Base-by-base conservation (phyloP, 768 basidiomycete species). In the Ephemerocybe angulata region DNA sequence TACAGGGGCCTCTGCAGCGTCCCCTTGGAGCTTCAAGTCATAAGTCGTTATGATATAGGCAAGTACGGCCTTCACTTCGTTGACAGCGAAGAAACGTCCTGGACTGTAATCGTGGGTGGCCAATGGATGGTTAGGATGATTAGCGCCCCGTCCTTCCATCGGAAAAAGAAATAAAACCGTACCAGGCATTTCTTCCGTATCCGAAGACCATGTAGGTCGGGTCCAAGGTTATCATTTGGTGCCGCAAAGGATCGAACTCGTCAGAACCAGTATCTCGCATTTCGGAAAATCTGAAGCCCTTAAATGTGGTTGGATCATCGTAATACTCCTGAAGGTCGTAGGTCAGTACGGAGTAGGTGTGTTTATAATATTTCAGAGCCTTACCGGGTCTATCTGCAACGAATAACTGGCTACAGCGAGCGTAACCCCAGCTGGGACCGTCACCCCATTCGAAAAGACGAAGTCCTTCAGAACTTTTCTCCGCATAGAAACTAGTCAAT, bases 51-150 rank as follows among this genome's bases (percentile, higher is more conserved):
- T 53, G 27, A 77, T 57, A 35, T 77, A 67, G 1, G 76, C 75
- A 42, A 81, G 58, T 67, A 80, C 73, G 0, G 67, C 57, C 53
- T 80, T 79, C 43, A 81, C 52, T 54, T 74, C 72, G 13, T 58
- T 66, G 0, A 72, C 69, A 3, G 72, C 76, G 55, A 79, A 74
- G 64, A 77, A 76, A 1, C 77, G 68, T 22, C 74, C 69, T 22
- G 72, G 67, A 48, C 64, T 65, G 40, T 17, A 13, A 8, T 19
- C 10, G 4, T 8, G 11, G 28, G 27, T 3, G 24, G n/a, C 15
- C 28, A 27, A 35, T 30, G 15, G 35, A 12, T 17, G 10, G 19
- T 31, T 4, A 25, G 27, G 42, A n/a, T 13, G 37, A 12, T n/a
- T n/a, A n/a, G n/a, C n/a, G n/a, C n/a, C n/a, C n/a, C n/a, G n/a